Evolutionary conservation across 108 stramenopile genomes (phyloP), one percentile per base, ranked within the genome.

Genomic region (Cyclostephanos invisitatus): DNA sequence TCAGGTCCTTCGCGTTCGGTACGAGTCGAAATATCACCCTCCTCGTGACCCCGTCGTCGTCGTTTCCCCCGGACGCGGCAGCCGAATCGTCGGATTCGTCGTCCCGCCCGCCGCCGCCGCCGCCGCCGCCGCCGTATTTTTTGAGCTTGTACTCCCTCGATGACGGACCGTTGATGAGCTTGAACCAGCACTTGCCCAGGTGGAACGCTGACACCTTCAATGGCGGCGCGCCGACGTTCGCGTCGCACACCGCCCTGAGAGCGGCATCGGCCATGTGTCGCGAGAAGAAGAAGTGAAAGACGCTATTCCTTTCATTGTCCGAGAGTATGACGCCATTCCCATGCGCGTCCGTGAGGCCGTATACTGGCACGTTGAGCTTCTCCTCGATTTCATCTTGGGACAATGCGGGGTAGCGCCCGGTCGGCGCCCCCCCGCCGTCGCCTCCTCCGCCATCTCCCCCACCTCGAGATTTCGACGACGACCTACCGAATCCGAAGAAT

Each of bases 341-440:
- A 36, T 82, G 47, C 2, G 68, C 60, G 40, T 82, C 81, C 5
- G 81, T 82, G 24, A 82, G 63, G 15, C 75, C 81, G 64, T 72
- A 82, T 35, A 82, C 64, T 5, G 81, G 81, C 28, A 82, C 40
- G 62, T 72, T 77, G 29, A 82, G 68, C 56, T 77, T 77, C 12
- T 77, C 81, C 69, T 72, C 75, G 17, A 82, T 82, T 65, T 82
- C 81, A n/a, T 73, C 59, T 44, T 74, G 54, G 67, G 81, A 70
- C 18, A 82, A 42, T 17, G 81, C 73, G 2, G 81, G 81, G 66
- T 64, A 82, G 38, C 70, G 75, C 49, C 74, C 4, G 32, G 32
- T 78, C 35, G 76, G 76, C 18, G 18, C 46, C 28, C 51, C 49
- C 24, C 22, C 77, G 22, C 66, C 81, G 12, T 65, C 77, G 44